A percentile compares a stretch with the other conserved stretches of the same genome.
Evolutionary conservation across 2,329 filamentous ascomycete genomes (phyloP).

Genomic region (Shiraia sp.): DNA sequence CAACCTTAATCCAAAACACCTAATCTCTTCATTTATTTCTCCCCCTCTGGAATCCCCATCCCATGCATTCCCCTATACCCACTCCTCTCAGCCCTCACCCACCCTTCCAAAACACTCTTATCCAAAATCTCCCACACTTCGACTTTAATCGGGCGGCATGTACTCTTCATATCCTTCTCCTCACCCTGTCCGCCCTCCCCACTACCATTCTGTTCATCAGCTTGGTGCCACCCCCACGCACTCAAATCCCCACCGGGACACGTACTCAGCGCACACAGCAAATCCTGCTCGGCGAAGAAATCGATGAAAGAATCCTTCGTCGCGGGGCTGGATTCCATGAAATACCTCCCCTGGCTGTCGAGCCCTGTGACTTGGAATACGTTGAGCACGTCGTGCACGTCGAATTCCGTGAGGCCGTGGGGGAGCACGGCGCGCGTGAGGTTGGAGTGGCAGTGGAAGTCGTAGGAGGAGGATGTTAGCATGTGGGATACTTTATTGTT

Average conservation of each 20-base stretch:
- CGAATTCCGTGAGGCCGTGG: slow-evolving; percentile 69
- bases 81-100: slow-evolving; percentile 64
- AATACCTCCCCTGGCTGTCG: slow-evolving; percentile 53
- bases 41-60: slow-evolving; percentile 56
- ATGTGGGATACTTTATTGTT: slow-evolving; percentile 64
- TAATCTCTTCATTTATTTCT: too few relatives aligned
- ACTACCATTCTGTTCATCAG: slow-evolving; percentile 50
- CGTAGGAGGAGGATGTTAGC: slow-evolving; percentile 70
- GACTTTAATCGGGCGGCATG: slow-evolving; percentile 74
- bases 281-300: slow-evolving; percentile 79
- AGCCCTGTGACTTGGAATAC: slow-evolving; percentile 84
- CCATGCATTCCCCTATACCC: slow-evolving; percentile 70
- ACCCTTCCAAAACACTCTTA: slow-evolving; percentile 49
- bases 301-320: slow-evolving; percentile 59
- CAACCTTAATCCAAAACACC: too few relatives aligned
- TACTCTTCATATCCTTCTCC: slow-evolving; percentile 60
- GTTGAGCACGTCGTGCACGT: slow-evolving; percentile 85
- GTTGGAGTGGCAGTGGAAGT: slow-evolving; percentile 86
- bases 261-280: slow-evolving; percentile 68
- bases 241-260: slow-evolving; percentile 83
- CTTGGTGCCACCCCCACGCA: slow-evolving; percentile 73
- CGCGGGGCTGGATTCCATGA: slow-evolving; percentile 59
- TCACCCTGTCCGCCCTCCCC: slow-evolving; percentile 58
- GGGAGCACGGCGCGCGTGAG: slow-evolving; percentile 72
- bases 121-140: slow-evolving; percentile 70